phyloP scores from a whole-genome alignment of 768 basidiomycete species.

The Crassisporium funariophilum region DNA sequence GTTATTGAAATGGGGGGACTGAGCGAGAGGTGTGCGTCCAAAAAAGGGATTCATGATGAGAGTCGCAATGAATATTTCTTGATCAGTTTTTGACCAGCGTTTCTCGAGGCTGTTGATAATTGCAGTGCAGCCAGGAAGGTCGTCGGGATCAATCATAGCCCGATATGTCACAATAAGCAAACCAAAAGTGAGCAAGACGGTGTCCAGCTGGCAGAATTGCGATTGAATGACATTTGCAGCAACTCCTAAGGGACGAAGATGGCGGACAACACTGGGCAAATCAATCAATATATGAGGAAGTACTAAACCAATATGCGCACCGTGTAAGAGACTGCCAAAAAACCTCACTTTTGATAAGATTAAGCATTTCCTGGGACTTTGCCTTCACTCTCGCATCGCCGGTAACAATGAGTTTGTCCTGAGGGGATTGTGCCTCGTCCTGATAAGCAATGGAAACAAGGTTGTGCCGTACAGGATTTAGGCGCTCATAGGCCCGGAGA shows the following conservation, averaged over 20 bases:
- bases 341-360: constrained; percentile 22
- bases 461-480: constrained; percentile 23
- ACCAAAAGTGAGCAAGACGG: constrained; percentile 32
- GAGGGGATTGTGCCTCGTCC: constrained; percentile 12
- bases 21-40: constrained; percentile 17
- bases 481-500: constrained; percentile 29
- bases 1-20: constrained; percentile 11
- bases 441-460: constrained; percentile 20
- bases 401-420: constrained; percentile 14
- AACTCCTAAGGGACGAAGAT: constrained; percentile 29
- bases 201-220: constrained; percentile 24
- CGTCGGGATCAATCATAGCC: constrained; percentile 14
- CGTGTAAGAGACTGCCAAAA: constrained; percentile 30
- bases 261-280: constrained; percentile 21
- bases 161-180: constrained; percentile 21
- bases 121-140: constrained; percentile 15
- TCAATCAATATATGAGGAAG: constrained; percentile 5
- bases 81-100: constrained; percentile 30
- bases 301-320: constrained; percentile 16
- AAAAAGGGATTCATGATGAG: constrained; percentile 30
- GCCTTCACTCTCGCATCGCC: constrained; percentile 20
- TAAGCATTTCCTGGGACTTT: constrained; percentile 28
- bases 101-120: constrained; percentile 32
- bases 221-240: constrained; percentile 26
- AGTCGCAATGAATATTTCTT: constrained; percentile 32